phyloP scores from a whole-genome alignment of 208 protist genomes.

The Angomonas desouzai region DNA sequence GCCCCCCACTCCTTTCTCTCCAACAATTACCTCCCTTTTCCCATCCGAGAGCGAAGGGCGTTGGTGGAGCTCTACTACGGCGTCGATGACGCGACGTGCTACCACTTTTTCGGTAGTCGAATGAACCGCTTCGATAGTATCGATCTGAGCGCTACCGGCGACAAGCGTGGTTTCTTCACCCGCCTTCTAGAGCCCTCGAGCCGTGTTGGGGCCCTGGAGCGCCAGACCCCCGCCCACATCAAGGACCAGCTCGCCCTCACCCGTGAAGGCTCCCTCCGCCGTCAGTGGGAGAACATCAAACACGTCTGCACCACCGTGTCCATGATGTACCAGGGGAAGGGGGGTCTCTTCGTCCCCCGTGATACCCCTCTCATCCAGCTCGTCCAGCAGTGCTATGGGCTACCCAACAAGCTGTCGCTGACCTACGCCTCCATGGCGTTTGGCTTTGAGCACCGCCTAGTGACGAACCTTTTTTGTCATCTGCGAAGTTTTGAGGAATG shows the following conservation, averaged over 20 bases:
- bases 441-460: constrained; percentile 71
- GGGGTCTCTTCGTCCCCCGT: constrained; percentile 52
- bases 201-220: constrained; percentile 3
- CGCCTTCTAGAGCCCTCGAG: constrained; percentile 42
- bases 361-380: constrained; percentile 50
- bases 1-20: constrained; percentile 81
- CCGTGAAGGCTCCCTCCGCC: constrained; percentile 28
- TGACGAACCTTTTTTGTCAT: constrained; percentile 42
- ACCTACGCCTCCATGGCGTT: constrained; percentile 77
- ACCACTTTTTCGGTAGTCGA: constrained; percentile 67
- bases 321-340: constrained; percentile 72
- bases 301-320: constrained; percentile 61
- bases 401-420: constrained; percentile 38
- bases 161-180: constrained; percentile 43
- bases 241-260: background rate
- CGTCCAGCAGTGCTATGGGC: constrained; percentile 74
- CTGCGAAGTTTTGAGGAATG: constrained; percentile 60
- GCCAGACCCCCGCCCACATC: constrained; percentile 17
- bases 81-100: constrained; percentile 55
- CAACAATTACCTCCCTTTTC: constrained; percentile 63
- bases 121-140: constrained; percentile 44
- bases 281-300: constrained; percentile 84
- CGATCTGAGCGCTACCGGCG: background rate
- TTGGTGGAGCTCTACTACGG: constrained; percentile 79
- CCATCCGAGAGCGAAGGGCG: constrained; percentile 45